These are phyloP conservation scores for Actinidia arguta DNA, from an alignment of 179 eudicot genomes.

Conservation along the genomic window DNA sequence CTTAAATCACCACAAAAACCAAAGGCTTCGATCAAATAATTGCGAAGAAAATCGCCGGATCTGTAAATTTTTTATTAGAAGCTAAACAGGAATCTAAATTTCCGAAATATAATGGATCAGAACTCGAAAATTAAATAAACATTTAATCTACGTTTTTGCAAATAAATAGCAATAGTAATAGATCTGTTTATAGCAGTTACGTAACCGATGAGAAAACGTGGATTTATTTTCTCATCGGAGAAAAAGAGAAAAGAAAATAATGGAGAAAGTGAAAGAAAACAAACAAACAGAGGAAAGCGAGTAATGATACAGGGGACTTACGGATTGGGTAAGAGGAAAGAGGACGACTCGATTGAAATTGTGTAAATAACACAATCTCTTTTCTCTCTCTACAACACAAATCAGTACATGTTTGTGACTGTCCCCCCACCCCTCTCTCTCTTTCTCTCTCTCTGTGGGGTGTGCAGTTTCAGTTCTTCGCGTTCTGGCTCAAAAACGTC, in stretches of 20 bases:
- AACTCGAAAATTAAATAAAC: background rate
- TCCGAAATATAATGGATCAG: slow-evolving; percentile 5
- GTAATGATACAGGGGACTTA: slow-evolving; percentile 25
- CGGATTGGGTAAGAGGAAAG: slow-evolving; percentile 41
- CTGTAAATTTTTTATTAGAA: background rate
- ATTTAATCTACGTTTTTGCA: no score
- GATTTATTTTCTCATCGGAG: background rate
- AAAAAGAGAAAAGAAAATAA: background rate
- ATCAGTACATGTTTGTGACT: background rate
- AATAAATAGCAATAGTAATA: slow-evolving; percentile 25
- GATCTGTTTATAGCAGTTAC: slow-evolving; percentile 31
- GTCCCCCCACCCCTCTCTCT: slow-evolving; percentile 21
- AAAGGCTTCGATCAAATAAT: slow-evolving; percentile 9
- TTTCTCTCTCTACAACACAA: background rate
- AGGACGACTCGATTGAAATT: slow-evolving; percentile 17
- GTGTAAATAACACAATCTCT: background rate
- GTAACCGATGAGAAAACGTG: background rate
- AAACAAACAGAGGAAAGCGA: slow-evolving; percentile 30
- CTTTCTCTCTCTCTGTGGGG: slow-evolving; percentile 22
- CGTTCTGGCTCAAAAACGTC: slow-evolving; percentile 32
- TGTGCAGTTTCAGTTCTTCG: slow-evolving; percentile 27
- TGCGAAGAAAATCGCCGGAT: background rate
- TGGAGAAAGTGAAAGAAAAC: slow-evolving; percentile 25
- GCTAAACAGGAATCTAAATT: background rate
- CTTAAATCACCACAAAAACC: slow-evolving; percentile 18